phyloP scores from a whole-genome alignment of 202 grass and related monocot species.

The Bolboschoenoplectus hybrid region DNA sequence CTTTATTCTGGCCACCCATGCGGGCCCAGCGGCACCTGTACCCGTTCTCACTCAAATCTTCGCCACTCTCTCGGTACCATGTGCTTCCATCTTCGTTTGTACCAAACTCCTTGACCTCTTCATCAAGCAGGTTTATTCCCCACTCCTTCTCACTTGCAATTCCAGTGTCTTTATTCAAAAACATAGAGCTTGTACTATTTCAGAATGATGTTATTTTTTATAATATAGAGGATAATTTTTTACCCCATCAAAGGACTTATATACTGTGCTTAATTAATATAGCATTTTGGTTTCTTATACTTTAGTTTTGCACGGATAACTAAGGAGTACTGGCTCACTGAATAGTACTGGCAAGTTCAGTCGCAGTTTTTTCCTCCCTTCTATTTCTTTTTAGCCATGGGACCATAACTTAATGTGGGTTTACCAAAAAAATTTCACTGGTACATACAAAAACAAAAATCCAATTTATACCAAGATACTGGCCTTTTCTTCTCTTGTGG shows the following conservation, averaged over 20 bases:
- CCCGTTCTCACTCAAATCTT: constrained; percentile 82
- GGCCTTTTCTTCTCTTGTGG: not conserved
- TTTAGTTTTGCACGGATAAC: constrained; percentile 2
- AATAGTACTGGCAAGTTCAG: constrained; percentile 8
- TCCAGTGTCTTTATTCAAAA: constrained; percentile 86
- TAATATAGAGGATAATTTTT: not conserved
- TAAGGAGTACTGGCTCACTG: not conserved
- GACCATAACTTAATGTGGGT: not conserved
- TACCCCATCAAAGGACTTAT: constrained; percentile 10
- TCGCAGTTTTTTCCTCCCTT: not conserved
- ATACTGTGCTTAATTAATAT: not conserved
- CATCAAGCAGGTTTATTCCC: constrained; percentile 93
- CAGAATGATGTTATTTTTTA: constrained; percentile 18
- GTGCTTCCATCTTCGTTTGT: constrained; percentile 91
- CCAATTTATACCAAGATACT: not conserved
- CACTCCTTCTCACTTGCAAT: constrained; percentile 99
- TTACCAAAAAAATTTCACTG: not conserved
- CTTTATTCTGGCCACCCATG: constrained; percentile 85
- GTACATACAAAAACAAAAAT: not conserved
- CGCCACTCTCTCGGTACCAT: constrained; percentile 86
- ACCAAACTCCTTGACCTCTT: constrained; percentile 74
- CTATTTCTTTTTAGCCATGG: not conserved
- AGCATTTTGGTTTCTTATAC: not conserved
- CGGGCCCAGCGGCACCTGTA: constrained; percentile 84
- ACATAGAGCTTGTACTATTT: constrained; percentile 5